Percentiles rank a stretch among this genome's conserved stretches.
These are phyloP conservation scores for Lentinus brumalis DNA, from an alignment of 768 basidiomycete genomes.

Conservation along the genomic window DNA sequence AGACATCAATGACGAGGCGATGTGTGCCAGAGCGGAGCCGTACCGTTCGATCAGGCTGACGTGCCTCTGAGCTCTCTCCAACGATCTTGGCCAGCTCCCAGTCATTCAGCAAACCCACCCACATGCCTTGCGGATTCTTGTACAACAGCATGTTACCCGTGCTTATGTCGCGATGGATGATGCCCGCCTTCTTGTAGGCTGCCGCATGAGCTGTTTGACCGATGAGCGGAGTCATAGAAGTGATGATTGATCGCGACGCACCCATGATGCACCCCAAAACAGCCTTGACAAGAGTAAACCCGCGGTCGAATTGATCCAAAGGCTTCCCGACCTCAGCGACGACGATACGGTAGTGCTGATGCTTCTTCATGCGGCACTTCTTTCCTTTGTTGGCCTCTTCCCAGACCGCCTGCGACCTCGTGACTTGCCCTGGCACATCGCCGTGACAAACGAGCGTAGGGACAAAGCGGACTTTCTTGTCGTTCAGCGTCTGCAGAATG, in stretches of 20 bases:
- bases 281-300: not conserved
- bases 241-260: not conserved
- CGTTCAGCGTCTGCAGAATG: not conserved
- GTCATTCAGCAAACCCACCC: conserved; percentile 2
- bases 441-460: not conserved
- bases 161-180: conserved; percentile 14
- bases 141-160: conserved; percentile 1
- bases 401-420: not conserved
- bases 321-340: conserved; percentile 1
- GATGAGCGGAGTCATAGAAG: no score
- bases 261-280: not conserved
- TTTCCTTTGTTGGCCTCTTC: not conserved
- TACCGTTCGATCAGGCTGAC: not conserved
- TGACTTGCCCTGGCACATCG: not conserved
- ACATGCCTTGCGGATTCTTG: not conserved
- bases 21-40: no score
- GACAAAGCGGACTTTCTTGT: not conserved
- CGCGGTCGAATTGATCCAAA: not conserved
- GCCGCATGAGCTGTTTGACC: not conserved
- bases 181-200: not conserved
- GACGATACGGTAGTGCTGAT: conserved; percentile 6
- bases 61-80: not conserved
- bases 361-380: not conserved
- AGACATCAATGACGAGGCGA: not conserved
- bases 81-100: conserved; percentile 11